Percentiles rank a stretch among this genome's conserved stretches.
These are phyloP conservation scores for Jatropha podagrica DNA, from an alignment of 441 rosid species.

Conservation along the genomic window DNA sequence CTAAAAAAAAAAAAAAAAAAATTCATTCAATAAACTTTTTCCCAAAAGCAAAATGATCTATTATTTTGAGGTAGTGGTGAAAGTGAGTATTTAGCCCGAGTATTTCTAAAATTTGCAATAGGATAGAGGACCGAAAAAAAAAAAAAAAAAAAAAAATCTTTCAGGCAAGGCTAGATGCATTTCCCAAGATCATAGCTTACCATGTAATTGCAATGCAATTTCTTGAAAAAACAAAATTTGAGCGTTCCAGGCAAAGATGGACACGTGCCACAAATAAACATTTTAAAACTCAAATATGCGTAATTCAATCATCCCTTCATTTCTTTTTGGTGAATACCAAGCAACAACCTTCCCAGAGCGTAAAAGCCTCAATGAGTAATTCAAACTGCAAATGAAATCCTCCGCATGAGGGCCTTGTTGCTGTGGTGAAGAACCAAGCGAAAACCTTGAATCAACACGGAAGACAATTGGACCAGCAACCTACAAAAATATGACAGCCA, in stretches of 20 bases:
- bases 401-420: conserved; percentile 44
- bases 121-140: neutral
- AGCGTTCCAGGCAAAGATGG: neutral
- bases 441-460: conserved; percentile 62
- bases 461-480: conserved; percentile 74
- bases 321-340: conserved; percentile 86
- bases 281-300: conserved; percentile 64
- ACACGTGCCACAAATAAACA: neutral
- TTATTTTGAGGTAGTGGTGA: no score
- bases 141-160: neutral
- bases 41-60: no score
- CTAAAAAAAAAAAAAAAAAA: no score
- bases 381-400: conserved; percentile 65
- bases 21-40: no score
- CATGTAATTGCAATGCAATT: conserved; percentile 1
- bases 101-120: neutral
- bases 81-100: no score
- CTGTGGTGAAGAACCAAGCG: conserved; percentile 37
- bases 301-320: conserved; percentile 88
- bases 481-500: conserved; percentile 34
- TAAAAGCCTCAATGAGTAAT: conserved; percentile 64
- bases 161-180: neutral
- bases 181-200: neutral
- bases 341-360: conserved; percentile 78
- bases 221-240: neutral